Base-by-base conservation (phyloP, 371 early-diverging fungal genomes). In the Antonospora locustae region DNA sequence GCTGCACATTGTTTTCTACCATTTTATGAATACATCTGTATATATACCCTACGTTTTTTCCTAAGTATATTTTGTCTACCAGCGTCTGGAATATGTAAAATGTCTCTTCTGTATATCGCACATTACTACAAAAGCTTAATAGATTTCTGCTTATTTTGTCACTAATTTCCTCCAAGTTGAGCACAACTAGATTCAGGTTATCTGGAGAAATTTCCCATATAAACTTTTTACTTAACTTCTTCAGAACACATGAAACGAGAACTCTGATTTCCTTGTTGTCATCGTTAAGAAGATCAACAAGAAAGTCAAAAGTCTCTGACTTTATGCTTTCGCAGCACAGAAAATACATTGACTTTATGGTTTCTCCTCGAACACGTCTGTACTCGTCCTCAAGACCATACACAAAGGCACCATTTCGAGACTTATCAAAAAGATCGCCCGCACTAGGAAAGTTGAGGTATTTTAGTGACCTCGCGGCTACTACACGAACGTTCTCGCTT, bases 311-410 rank as follows among this genome's bases (percentile, higher is more conserved):
- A 1, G 37, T 25, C 51, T 23, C 29, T 1, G 32, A 36, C 16
- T 25, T 34, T 20, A 16, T 58, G 16, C 39, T 45, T 7, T 39
- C 30, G 0, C 32, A 32, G n/a, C 30, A 12, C 12, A 54, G 29
- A 16, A 19, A n/a, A 17, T 25, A 59, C 2, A 65, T 22, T 29
- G 66, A 39, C 16, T 40, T 28, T 9, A 61, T 48, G 1, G 58
- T 50, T 14, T 49, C 49, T 39, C 45, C 48, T 39, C 60, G 55
- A 3, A 66, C 58, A 1, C 28, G 30, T 28, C n/a, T 1, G 14
- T 28, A 44, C 28, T 66, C 66, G 37, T 66, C 66, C 48, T 66
- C 66, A 25, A 56, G 27, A 14, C 60, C 66, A 39, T 66, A 66
- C 11, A 66, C 41, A 30, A 61, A 44, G 7, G 43, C 24, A 3